Percentiles rank a stretch among this genome's conserved stretches.
Evolutionary conservation across 306 rosid species (phyloP).

Genomic region (Gastrolobium villosum): DNA sequence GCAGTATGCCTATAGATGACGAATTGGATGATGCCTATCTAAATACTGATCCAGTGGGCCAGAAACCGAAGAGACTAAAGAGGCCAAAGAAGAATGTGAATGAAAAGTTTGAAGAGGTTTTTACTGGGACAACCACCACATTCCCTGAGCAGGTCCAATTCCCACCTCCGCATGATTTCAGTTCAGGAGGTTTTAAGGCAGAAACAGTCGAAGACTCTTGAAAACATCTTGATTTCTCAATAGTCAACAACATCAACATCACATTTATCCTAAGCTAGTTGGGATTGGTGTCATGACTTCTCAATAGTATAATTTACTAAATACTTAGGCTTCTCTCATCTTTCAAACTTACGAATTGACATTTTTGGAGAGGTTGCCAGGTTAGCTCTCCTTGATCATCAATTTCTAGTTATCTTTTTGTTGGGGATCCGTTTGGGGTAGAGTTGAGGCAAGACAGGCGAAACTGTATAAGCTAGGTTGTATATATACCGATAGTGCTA

Average conservation of each 20-base stretch:
- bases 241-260: background rate
- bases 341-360: background rate
- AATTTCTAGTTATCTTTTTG: background rate
- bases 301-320: background rate
- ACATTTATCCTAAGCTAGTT: too few relatives aligned
- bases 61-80: constrained; percentile 71
- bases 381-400: constrained; percentile 20
- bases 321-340: background rate
- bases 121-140: constrained; percentile 43
- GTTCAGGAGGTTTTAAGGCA: constrained; percentile 39
- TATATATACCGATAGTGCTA: constrained; percentile 34
- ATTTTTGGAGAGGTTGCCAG: background rate
- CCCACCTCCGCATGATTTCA: constrained; percentile 33
- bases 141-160: constrained; percentile 54
- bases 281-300: background rate
- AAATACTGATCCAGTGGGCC: constrained; percentile 52
- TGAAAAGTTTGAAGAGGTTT: constrained; percentile 64
- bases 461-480: constrained; percentile 34
- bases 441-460: constrained; percentile 17
- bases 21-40: constrained; percentile 58
- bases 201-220: constrained; percentile 42
- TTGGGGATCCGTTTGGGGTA: constrained; percentile 5
- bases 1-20: constrained; percentile 45
- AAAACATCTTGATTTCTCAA: background rate
- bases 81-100: constrained; percentile 70